Evolutionary conservation across 352 stramenopile species (phyloP), one percentile per base, ranked within the genome.

Genomic region (Phytophthora tentaculata): DNA sequence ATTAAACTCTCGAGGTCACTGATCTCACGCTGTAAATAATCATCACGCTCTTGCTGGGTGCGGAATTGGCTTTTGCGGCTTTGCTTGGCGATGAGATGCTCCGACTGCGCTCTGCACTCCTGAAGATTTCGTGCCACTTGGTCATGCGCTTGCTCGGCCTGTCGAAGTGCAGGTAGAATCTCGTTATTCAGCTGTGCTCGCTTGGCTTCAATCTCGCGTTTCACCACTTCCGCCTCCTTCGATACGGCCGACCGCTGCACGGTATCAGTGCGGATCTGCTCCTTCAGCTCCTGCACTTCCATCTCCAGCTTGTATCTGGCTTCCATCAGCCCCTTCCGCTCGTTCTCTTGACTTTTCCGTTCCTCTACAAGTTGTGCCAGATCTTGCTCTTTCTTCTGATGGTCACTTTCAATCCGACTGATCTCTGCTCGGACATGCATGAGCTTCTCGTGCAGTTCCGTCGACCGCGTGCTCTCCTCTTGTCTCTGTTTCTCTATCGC

Each of bases 51-150:
- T 41, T 90, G 84, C 61, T 98, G 95, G 1, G 90, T 97, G 35
- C 75, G 76, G 75, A 99, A 99, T 64, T 99, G 94, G 43, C 85
- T 92, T 43, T 96, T 97, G 50, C 98, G 91, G 54, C 97, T 97
- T 72, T 99, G 96, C 68, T 98, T 99, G 20, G 92, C 94, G 62
- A 99, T 98, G 9, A 99, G 79, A 28, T 91, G 88, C 59, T 99
- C 90, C 8, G 81, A 92, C 45, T 92, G 74, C 19, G 76, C 72
- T 53, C 64, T 81, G 37, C 74, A 84, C 0, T 86, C 85, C 17
- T 88, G 79, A 14, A 96, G 71, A 20, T 82, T 70, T 50, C 57
- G 63, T n/a, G 91, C 64, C 47, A 98, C 90, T 65, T 90, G 91
- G 60, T 98, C 87, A 65, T 98, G 96, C 17, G 72, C 69, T 47